Conservation (phyloP, 768 basidiomycete genomes). For the Pholiota molesta region DNA sequence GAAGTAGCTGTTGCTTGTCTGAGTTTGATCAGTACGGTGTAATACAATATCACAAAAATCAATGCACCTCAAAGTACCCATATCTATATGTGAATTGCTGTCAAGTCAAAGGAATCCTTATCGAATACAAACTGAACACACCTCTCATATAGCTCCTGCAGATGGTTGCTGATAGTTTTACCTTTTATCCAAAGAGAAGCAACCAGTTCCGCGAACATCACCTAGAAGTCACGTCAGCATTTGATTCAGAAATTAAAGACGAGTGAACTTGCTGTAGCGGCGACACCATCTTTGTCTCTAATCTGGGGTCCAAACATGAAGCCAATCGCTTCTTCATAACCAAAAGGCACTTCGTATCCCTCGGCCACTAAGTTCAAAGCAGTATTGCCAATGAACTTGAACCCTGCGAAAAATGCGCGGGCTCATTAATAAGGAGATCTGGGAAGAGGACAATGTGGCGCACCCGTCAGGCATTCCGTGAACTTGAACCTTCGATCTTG, state of each 20-base stretch:
- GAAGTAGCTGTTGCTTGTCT: conserved; percentile 87
- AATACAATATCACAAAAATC: not conserved
- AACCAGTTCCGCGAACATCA: conserved; percentile 72
- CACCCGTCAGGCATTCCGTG: conserved; percentile 84
- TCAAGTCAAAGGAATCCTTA: conserved; percentile 2
- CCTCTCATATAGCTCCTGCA: conserved; percentile 67
- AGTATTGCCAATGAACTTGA: conserved; percentile 90
- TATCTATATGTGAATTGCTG: conserved; percentile 46
- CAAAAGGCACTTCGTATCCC: conserved; percentile 78
- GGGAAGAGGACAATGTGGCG: conserved; percentile 4
- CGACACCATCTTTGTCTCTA: conserved; percentile 87
- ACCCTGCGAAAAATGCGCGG: conserved; percentile 49
- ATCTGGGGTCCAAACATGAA: conserved; percentile 84
- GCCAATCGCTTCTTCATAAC: conserved; percentile 92
- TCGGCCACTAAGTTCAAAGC: conserved; percentile 63
- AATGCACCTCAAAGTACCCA: conserved; percentile 71
- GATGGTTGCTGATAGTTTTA: conserved; percentile 54
- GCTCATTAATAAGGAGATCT: conserved; percentile 17
- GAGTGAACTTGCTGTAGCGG: conserved; percentile 61
- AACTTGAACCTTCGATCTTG: conserved; percentile 78
- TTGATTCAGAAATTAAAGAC: not conserved
- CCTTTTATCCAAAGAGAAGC: conserved; percentile 51
- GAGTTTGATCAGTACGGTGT: conserved; percentile 6
- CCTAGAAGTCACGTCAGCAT: conserved; percentile 36
- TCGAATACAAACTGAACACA: conserved; percentile 25